A percentile compares a stretch with the other conserved stretches of the same genome.
These are phyloP conservation scores for Furcasterigmium furcatum DNA, from an alignment of 2,329 filamentous ascomycete species.

Conservation along the genomic window DNA sequence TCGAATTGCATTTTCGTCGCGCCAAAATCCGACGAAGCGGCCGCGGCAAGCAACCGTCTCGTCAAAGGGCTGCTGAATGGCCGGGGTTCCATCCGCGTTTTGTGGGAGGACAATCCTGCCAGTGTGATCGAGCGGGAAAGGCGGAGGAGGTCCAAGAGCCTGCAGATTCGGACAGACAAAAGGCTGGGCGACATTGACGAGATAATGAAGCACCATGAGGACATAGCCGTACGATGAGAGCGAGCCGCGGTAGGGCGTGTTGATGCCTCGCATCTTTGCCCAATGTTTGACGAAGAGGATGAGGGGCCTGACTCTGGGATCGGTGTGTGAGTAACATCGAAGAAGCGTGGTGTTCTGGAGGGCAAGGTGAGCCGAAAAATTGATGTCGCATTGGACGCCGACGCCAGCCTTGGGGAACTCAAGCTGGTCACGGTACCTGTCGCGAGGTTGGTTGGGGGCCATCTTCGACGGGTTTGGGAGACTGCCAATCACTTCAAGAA, in stretches of 20 bases:
- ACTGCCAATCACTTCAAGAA: conserved; percentile 39
- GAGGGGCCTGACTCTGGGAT: conserved; percentile 72
- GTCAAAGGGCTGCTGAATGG: conserved; percentile 17
- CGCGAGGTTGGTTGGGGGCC: conserved; percentile 46
- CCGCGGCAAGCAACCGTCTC: conserved; percentile 54
- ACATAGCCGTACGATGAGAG: conserved; percentile 90
- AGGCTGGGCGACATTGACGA: conserved; percentile 77
- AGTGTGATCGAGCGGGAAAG: conserved; percentile 20
- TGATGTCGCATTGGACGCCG: conserved; percentile 90
- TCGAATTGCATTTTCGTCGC: conserved; percentile 67
- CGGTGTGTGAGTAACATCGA: conserved; percentile 77
- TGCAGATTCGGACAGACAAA: conserved; percentile 86
- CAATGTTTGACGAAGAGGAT: conserved; percentile 88
- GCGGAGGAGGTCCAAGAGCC: conserved; percentile 42
- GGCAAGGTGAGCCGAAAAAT: conserved; percentile 81
- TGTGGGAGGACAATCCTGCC: conserved; percentile 6
- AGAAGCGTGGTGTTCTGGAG: conserved; percentile 82
- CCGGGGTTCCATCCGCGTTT: conserved; percentile 17
- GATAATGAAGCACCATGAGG: conserved; percentile 86
- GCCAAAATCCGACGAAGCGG: conserved; percentile 73
- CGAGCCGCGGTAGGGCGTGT: conserved; percentile 81
- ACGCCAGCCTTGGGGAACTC: conserved; percentile 75
- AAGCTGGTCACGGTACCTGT: conserved; percentile 56
- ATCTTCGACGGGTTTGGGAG: conserved; percentile 49
- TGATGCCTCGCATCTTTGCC: conserved; percentile 83